Evolutionary conservation across 768 basidiomycete species (phyloP), one percentile per base, ranked within the genome.

Genomic region (Scleroderma citrinum): DNA sequence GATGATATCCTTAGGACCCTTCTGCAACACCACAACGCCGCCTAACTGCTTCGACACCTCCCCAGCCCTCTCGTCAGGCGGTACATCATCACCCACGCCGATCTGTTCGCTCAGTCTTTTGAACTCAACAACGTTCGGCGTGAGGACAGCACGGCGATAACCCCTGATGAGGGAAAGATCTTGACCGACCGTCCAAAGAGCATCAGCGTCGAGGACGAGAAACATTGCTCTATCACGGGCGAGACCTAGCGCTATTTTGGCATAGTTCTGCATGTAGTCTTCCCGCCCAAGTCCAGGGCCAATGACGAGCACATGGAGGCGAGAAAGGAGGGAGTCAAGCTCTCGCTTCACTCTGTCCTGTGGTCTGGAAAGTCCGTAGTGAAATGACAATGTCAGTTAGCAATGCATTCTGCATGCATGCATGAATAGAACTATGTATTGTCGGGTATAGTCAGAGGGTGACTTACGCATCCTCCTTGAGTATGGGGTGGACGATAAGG

Each of bases 251-350:
- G 94, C 92, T 23, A 83, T 65, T 49, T 78, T 78, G 1, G 93
- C 94, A 49, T 81, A 92, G 4, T 65, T 67, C 62, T 91, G 90
- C 92, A 97, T 99, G 70, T 91, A 88, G 3, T 76, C 67, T 59
- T 92, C 91, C 1, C 96, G 82, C 0, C 96, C 96, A 0, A 99
- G 78, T 5, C 96, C 96, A 0, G 96, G 96, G 0, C 96, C 96
- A 26, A 98, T 80, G 19, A 99, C 77, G 36, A 99, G 82, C 19
- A 87, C 91, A 67, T 99, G 96, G 7, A 99, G 77, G 7, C 96
- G 85, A 1, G 80, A 77, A 43, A 98, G 73, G 39, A 99, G 74
- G 0, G 80, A 81, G 21, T 82, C 67, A 26, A 92, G 70, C 45
- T 77, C 75, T 0, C 72, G 59, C 37, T 71, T 67, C 17, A 89